These are phyloP conservation scores for Patellifolia procumbens DNA, from an alignment of 179 eudicot species.

Conservation along the genomic window DNA sequence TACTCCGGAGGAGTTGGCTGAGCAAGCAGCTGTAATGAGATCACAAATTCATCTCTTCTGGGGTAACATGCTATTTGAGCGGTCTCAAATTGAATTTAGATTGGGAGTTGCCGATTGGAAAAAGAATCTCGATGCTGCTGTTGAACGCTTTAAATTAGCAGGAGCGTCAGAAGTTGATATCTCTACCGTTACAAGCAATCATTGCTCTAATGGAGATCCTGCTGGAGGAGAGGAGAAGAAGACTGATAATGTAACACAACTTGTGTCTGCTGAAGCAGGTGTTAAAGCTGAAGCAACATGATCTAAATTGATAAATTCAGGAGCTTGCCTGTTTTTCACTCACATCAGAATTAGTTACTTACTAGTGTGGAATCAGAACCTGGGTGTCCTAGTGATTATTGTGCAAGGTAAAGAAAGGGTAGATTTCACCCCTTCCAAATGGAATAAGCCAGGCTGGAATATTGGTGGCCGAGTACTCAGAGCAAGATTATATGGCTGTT, in stretches of 20 bases:
- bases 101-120: constrained; percentile 64
- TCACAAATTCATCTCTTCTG: constrained; percentile 94
- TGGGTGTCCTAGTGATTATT: constrained; percentile 2
- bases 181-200: constrained; percentile 69
- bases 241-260: constrained; percentile 31
- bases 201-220: constrained; percentile 64
- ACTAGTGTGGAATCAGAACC: constrained; percentile 6
- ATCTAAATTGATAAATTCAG: constrained; percentile 3
- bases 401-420: constrained; percentile 9
- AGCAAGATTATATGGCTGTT: constrained; percentile 13
- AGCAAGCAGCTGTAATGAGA: constrained; percentile 88
- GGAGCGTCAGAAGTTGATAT: constrained; percentile 94
- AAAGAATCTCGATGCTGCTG: constrained; percentile 69
- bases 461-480: neutral
- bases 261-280: constrained; percentile 28
- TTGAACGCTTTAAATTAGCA: constrained; percentile 81
- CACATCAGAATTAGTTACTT: neutral
- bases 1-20: constrained; percentile 85
- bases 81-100: constrained; percentile 85
- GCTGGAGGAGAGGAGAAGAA: constrained; percentile 48
- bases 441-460: neutral
- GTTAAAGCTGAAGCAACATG: constrained; percentile 23
- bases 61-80: constrained; percentile 95
- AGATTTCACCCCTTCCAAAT: constrained; percentile 7
- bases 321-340: constrained; percentile 15